These are phyloP conservation scores for Lichtheimia ornata DNA, from an alignment of 371 early-diverging fungal species.

Conservation along the genomic window DNA sequence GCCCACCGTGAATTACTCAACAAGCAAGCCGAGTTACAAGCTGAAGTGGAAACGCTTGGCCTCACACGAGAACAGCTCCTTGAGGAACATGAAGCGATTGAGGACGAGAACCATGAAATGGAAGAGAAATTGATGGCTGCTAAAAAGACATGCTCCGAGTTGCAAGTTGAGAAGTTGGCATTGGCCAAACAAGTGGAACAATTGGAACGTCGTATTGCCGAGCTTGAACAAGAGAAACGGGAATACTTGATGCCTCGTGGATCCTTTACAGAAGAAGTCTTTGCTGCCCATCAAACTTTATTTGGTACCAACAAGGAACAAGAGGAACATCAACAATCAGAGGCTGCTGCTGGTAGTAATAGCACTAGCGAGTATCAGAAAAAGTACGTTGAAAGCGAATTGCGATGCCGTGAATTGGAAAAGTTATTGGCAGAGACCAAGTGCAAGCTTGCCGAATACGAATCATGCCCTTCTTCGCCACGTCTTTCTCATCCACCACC, in stretches of 20 bases:
- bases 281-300: conserved; percentile 43
- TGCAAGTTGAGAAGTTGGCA: conserved; percentile 40
- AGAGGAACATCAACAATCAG: conserved; percentile 3
- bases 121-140: conserved; percentile 26
- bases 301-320: conserved; percentile 22
- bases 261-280: conserved; percentile 46
- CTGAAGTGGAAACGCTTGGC: conserved; percentile 32
- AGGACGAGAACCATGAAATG: conserved; percentile 27
- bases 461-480: conserved; percentile 24
- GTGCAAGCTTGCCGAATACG: conserved; percentile 40
- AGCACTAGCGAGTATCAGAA: conserved; percentile 24
- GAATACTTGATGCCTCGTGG: conserved; percentile 48
- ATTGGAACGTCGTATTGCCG: conserved; percentile 23
- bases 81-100: conserved; percentile 35
- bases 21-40: conserved; percentile 21
- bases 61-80: conserved; percentile 24
- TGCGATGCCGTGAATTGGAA: conserved; percentile 52
- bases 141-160: conserved; percentile 37
- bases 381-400: conserved; percentile 47
- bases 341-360: background rate
- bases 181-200: conserved; percentile 29
- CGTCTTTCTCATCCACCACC: conserved; percentile 27
- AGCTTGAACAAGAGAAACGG: conserved; percentile 42
- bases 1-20: conserved; percentile 14
- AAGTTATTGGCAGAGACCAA: conserved; percentile 51